Base-by-base conservation (phyloP, 1,139 yeast genomes). In the Meyerozyma athensensis region DNA sequence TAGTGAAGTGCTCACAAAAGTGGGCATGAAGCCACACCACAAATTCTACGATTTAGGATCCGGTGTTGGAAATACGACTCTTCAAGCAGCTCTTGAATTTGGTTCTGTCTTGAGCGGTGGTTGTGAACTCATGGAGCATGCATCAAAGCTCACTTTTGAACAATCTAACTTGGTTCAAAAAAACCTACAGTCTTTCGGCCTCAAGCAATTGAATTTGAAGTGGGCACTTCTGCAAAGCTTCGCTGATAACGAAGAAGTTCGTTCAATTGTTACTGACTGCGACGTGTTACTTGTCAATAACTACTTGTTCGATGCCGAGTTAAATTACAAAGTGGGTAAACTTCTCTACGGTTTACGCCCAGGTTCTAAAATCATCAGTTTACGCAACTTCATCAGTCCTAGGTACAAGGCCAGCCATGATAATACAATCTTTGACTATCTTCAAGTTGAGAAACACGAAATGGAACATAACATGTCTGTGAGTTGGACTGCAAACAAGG, bases 61-160 rank as follows among this genome's bases (percentile, higher is more conserved):
- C 0, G 97, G 97, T 5, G 97, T 90, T 4, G 97, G 96, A 0
- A 89, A 89, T 53, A 86, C 96, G 39, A 83, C 86, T 0, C 72
- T 89, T 36, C 97, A 89, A 57, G 95, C 96, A 0, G 89, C 96
- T 0, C 61, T 89, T 20, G 96, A 89, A 51, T 80, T 78, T 56
- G 96, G 96, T 1, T 86, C 90, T 42, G 67, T 68, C 36, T 49
- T 56, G 5, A 81, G 95, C 57, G 87, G 86, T 52, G 97, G 97
- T 0, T 86, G 94, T 59, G 97, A 90, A 54, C 72, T 90, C 33
- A 89, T 87, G 95, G 73, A 74, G 21, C 82, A 82, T 48, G 95
- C 97, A 0, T 82, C 92, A 4, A 64, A 68, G 7, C 63, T 89
- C 35, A 85, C 95, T 0, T 68, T 65, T 31, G 46, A 65, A 26